Base-by-base conservation (phyloP, 208 protist species). In the Acanthamoeba culbertsoni region DNA sequence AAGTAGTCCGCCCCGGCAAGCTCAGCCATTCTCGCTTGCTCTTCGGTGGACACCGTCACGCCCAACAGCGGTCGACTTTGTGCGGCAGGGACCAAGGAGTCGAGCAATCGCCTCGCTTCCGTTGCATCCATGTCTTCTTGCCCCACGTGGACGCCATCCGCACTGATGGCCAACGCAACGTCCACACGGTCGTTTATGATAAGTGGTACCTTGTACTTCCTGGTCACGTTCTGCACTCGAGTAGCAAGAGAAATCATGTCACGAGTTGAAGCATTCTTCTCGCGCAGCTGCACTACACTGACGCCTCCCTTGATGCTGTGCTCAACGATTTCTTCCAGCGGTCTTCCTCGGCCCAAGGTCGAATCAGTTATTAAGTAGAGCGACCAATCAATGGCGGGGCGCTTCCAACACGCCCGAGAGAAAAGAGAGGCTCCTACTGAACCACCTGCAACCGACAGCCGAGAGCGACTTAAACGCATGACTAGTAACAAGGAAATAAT, bases 131-230 rank as follows among this genome's bases (percentile, higher is more conserved):
- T 55, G 73, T 95, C 94, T 1, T 91, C 45, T 65, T 95, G 73
- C 1, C 94, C 94, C 18, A 95, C 77, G 77, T 95, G 94, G 7
- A 95, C 73, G 20, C 94, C 94, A 91, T 95, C 94, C 14, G 94
- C 94, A 31, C 75, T 35, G 16, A 62, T 46, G 6, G 94, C 89
- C 26, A 94, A 10, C 20, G 82, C 82, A 26, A 95, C 71, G 59
- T 95, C 94, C 6, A 93, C 20, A 18, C 68, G 51, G 48, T 94
- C 93, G 46, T 94, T 86, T 37, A 94, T 93, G 23, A 94, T 68
- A 18, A 94, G 84, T 10, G 93, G 93, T 31, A 94, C 51, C 0
- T 26, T 37, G 31, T 94, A 31, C 2, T 14, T 23, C 46, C 14
- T 33, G 6, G 46, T 55, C 71, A 92, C 86, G 8, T 12, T 12